Conservation (phyloP, 1,284 basidiomycete genomes). For the Mycena sp. region DNA sequence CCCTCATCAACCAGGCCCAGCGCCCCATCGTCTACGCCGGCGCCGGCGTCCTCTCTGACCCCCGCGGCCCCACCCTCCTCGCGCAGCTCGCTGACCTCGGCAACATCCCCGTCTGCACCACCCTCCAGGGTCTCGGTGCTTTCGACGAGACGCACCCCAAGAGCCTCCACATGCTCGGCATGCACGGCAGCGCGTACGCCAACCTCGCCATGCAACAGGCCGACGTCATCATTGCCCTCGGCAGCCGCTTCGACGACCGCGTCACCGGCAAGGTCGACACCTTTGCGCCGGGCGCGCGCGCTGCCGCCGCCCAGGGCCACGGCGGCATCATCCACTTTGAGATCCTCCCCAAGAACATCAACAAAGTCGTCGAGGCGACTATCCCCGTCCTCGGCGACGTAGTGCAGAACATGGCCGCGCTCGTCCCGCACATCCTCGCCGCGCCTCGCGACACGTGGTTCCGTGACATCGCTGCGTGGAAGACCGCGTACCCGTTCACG, state of each 20-base stretch:
- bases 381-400: constrained; percentile 97
- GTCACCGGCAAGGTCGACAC: constrained; percentile 92
- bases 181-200: constrained; percentile 98
- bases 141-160: constrained; percentile 93
- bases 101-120: constrained; percentile 97
- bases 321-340: constrained; percentile 99
- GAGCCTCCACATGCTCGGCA: constrained; percentile 97
- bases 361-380: constrained; percentile 97
- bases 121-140: constrained; percentile 93
- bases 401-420: constrained; percentile 79
- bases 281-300: constrained; percentile 92
- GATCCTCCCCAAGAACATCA: constrained; percentile 98
- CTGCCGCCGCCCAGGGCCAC: constrained; percentile 85
- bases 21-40: constrained; percentile 96
- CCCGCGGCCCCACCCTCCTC: constrained; percentile 87
- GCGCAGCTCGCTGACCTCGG: constrained; percentile 84
- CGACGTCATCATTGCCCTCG: constrained; percentile 97
- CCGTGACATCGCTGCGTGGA: constrained; percentile 85
- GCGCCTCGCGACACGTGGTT: constrained; percentile 85
- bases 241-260: constrained; percentile 97
- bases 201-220: constrained; percentile 98
- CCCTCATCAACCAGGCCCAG: constrained; percentile 92
- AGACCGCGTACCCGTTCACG: constrained; percentile 90
- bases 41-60: constrained; percentile 87
- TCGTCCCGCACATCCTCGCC: constrained; percentile 82